Conservation (phyloP, 1,284 basidiomycete genomes). For the Boletellus deceptivus region DNA sequence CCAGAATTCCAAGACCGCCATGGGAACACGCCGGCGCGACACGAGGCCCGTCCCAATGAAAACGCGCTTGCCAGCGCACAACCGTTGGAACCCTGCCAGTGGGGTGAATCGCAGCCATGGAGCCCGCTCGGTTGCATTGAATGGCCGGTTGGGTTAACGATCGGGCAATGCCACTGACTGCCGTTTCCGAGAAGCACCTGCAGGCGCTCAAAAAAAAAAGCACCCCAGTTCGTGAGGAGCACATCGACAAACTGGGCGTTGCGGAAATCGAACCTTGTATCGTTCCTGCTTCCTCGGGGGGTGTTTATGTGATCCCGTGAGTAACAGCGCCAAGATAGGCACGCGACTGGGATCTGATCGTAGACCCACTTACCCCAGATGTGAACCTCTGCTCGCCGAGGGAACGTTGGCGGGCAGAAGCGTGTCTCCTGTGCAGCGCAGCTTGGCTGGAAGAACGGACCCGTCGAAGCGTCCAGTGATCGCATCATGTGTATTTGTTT, state of each 20-base stretch:
- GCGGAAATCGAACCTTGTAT: constrained; percentile 14
- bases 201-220: constrained; percentile 12
- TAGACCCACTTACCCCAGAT: constrained; percentile 15
- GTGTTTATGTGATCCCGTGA: constrained; percentile 4
- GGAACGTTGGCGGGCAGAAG: constrained; percentile 1
- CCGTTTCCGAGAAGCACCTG: constrained; percentile 1
- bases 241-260: constrained; percentile 11
- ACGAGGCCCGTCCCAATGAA: constrained; percentile 2
- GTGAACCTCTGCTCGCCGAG: constrained; percentile 10
- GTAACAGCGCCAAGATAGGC: constrained; percentile 21
- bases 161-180: constrained; percentile 3
- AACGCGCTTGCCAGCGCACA: not conserved
- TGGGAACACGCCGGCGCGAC: constrained; percentile 13
- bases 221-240: constrained; percentile 32
- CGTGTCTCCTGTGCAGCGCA: constrained; percentile 5
- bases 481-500: not conserved
- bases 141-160: constrained; percentile 6
- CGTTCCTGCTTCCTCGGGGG: constrained; percentile 14
- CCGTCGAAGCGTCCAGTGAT: not conserved
- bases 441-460: not conserved
- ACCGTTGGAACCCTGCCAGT: not conserved
- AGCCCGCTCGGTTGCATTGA: constrained; percentile 9
- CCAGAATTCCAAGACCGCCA: constrained; percentile 1
- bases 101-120: not conserved
- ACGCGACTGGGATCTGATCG: constrained; percentile 1